Evolutionary conservation across 2,329 filamentous ascomycete species (phyloP), one percentile per base, ranked within the genome.

Genomic region (Pyricularia grisea): DNA sequence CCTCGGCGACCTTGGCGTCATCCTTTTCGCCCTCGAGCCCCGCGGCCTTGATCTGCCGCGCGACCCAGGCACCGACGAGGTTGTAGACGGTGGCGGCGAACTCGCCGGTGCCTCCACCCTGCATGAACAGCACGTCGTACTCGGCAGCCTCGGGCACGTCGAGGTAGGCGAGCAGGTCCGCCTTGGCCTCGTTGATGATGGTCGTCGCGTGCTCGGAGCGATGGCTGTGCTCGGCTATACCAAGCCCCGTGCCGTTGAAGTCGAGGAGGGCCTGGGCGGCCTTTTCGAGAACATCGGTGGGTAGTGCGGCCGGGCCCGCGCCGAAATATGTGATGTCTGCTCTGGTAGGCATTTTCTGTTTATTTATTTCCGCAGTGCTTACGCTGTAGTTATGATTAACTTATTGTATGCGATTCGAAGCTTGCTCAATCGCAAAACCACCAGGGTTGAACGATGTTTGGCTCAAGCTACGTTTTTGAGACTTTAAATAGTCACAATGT

Each of bases 111-210:
- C 94, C 94, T 70, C 94, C 94, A 71, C 87, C 92, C 78, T 95
- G 92, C 84, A 97, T 90, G 79, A 97, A 94, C 25, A 97, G 80
- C 69, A 97, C 86, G 71, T 97, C 93, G 80, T 97, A 97, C 77
- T 92, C 87, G 31, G 28, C 23, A 14, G 58, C 20, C 65, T 33
- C 23, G 3, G 77, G 93, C 69, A 98, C 90, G 74, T 94, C 90
- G 69, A 97, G 89, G 73, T 92, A 90, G 27, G 82, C 82, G 50
- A 86, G 84, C 12, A 98, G 85, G 71, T 91, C 88, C 42, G 87
- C 85, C 78, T 96, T 95, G 71, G 92, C 86, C 72, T 92, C 85
- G 71, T 91, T 89, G 73, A 98, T 86, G 75, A 98, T 93, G 71
- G 89, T 87, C 72, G 88, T 86, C 30, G 94, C 94, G 64, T 92